Evolutionary conservation across 345 rosid species (phyloP), one percentile per base, ranked within the genome.

Genomic region (Linum lewisii): DNA sequence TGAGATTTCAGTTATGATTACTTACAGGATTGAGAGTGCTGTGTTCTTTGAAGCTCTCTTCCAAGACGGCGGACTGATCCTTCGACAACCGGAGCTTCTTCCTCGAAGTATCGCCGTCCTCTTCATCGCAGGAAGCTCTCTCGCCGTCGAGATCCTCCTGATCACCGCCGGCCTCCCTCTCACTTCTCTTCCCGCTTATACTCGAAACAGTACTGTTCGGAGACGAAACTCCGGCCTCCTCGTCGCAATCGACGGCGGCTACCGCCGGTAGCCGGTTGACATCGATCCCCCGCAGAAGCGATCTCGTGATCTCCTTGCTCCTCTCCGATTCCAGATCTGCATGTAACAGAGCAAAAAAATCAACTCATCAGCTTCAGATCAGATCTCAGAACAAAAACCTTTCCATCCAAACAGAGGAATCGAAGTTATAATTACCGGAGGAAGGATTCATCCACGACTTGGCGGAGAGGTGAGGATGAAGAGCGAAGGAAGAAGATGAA

Each of bases 121-220:
- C 99, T 34, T 94, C 97, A 9, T 94, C 99, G 24, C 92, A 86
- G 52, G 75, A 79, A 26, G 70, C 87, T 59, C 92, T 80, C 58
- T 84, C 92, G 37, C 71, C 69, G 21, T 87, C 92, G 22, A 67
- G 72, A 32, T 82, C 95, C 0, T 82, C 95, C 0, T 85, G 32
- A 26, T 26, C 88, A 42, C 82, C 87, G 62, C 77, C 79, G 25
- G 69, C 72, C 68, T 89, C 99, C 44, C 97, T 77, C 74, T 85
- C 99, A 64, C 88, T 84, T 61, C 97, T 81, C 67, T 90, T 94
- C 1, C 99, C 97, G 7, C 95, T 90, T 0, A 84, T 69, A 73
- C 95, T 87, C 21, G 99, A 94, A 54, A 94, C 67, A 38, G 99
- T 90, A 66, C 99, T 94, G 77, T 90, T 90, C 2, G 96, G 99